phyloP scores from a whole-genome alignment of 495 filamentous ascomycete species.

The Talaromyces nanjingensis region DNA sequence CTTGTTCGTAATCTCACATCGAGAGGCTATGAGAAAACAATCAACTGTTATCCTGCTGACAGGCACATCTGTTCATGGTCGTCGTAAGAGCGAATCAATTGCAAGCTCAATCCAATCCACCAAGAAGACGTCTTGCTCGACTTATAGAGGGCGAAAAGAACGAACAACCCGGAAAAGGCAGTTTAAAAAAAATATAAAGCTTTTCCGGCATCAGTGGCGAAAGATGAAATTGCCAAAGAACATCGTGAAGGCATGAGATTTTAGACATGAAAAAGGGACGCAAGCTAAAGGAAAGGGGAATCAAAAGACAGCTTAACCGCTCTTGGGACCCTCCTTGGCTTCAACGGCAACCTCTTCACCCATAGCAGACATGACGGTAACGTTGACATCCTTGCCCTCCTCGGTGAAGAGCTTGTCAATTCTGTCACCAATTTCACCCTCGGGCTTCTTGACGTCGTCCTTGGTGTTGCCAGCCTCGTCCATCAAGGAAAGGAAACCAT shows the following conservation, averaged over 20 bases:
- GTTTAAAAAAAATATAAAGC: not conserved
- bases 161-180: conserved; percentile 8
- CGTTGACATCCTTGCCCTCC: conserved; percentile 72
- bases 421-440: conserved; percentile 77
- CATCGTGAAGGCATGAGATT: conserved; percentile 12
- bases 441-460: conserved; percentile 91
- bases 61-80: conserved; percentile 30
- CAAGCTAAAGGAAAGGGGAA: not conserved
- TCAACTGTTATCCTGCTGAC: not conserved
- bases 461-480: conserved; percentile 72
- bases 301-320: not conserved
- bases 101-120: not conserved
- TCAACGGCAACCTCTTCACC: conserved; percentile 88
- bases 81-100: not conserved
- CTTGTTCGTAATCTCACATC: conserved; percentile 6
- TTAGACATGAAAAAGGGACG: conserved; percentile 9
- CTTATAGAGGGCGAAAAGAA: not conserved
- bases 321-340: conserved; percentile 77
- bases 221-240: conserved; percentile 4
- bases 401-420: conserved; percentile 67
- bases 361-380: conserved; percentile 92
- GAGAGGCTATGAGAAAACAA: conserved; percentile 1
- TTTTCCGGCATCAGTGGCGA: conserved; percentile 1
- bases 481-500: conserved; percentile 88
- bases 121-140: not conserved